Evolutionary conservation across 768 basidiomycete species (phyloP), one percentile per base, ranked within the genome.

Genomic region (Russula vinacea): DNA sequence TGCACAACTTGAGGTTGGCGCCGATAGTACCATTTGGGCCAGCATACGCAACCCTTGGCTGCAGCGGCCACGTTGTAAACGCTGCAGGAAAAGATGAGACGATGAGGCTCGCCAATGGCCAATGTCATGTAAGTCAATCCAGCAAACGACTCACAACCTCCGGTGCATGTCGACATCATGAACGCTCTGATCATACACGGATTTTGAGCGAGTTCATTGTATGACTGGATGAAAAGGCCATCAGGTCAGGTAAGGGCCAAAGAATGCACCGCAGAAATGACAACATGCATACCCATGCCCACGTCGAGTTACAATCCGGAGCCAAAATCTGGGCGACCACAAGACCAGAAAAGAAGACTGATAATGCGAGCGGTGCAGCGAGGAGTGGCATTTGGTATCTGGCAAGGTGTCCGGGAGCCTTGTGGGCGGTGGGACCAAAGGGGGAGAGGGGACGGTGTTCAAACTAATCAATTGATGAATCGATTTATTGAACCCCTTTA

Each of bases 181-280:
- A 37, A 47, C 5, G 60, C 60, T 7, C 32, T 53, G 33, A 62
- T 24, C 9, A 10, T 26, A 47, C 60, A 62, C 17, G 44, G n/a
- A 55, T 29, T 37, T 39, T 62, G 53, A 6, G 33, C 53, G 19
- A 62, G 42, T 26, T 22, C 8, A 17, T 62, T 62, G 52, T 45
- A 45, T 1, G 32, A n/a, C 51, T 52, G 32, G 19, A 52, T 24
- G 19, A 24, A 22, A 45, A 8, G 4, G n/a, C 10, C 44, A 22
- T 9, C 10, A 11, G 24, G 11, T 22, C 13, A 49, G 22, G 44
- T n/a, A 9, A 45, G 8, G n/a, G n/a, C n/a, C 44, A 45, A 45
- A 9, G n/a, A 19, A n/a, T 44, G 3, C 44, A 44, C 17, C 5
- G n/a, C 0, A 9, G 0, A 45, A 22, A n/a, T 24, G 13, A 26